These are phyloP conservation scores for Cyberlindnera maclurae DNA, from an alignment of 805 yeast genomes.

Conservation along the genomic window DNA sequence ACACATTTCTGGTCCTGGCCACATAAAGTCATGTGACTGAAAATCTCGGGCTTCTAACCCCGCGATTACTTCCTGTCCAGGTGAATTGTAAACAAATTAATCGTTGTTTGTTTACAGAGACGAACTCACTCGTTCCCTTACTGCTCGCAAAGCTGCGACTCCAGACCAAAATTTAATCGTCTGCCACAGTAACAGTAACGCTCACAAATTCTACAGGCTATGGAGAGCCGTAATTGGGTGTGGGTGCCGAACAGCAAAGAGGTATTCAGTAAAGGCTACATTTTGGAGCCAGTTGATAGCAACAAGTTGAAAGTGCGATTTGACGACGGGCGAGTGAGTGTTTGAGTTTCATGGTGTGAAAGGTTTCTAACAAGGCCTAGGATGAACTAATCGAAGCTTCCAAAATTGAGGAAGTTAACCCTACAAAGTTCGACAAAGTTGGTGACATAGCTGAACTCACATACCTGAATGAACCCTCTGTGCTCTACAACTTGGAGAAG, in stretches of 20 bases:
- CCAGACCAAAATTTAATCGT: too few relatives aligned
- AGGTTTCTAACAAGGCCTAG: constrained; percentile 8
- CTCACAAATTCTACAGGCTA: neutral
- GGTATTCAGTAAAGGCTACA: constrained; percentile 55
- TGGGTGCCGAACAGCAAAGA: constrained; percentile 65
- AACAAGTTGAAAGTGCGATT: constrained; percentile 32
- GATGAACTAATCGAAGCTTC: constrained; percentile 34
- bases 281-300: constrained; percentile 37
- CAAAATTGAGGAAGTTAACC: constrained; percentile 66
- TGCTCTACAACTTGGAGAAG: constrained; percentile 71
- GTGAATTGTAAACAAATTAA: constrained; percentile 1
- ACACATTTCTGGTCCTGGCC: too few relatives aligned
- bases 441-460: constrained; percentile 95
- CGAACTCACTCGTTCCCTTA: too few relatives aligned
- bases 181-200: too few relatives aligned
- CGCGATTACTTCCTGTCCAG: neutral
- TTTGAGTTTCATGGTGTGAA: neutral
- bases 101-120: too few relatives aligned
- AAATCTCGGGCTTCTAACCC: neutral
- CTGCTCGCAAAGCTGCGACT: too few relatives aligned
- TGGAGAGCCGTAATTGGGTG: constrained; percentile 42
- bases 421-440: constrained; percentile 82
- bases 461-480: constrained; percentile 90
- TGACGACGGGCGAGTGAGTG: constrained; percentile 31
- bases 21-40: too few relatives aligned